Evolutionary conservation across 352 stramenopile genomes (phyloP), one percentile per base, ranked within the genome.

Genomic region (Globisporangium sylvaticum): DNA sequence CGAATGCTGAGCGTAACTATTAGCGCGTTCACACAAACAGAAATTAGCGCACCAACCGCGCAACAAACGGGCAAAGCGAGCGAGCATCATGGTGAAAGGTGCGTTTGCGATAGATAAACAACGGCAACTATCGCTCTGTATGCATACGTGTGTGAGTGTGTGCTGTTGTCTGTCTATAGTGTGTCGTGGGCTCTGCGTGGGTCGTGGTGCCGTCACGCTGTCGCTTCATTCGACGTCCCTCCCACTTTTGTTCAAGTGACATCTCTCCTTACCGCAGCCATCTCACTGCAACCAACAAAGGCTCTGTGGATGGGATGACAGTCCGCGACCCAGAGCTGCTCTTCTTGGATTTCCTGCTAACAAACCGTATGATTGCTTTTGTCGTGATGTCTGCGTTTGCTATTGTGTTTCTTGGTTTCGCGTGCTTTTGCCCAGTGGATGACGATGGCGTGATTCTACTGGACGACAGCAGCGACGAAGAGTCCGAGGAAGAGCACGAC

Each of bases 361-460:
- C 22, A 25, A 25, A 20, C 4, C 15, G 9, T 55, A 29, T 55
- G 18, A 12, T 50, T 50, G 42, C 18, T 50, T 22, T 14, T 60
- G 5, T 48, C 8, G 12, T 62, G 20, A 24, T 25, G n/a, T 12
- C 20, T 25, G 46, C 29, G n/a, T 9, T 48, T 27, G 6, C 14
- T 20, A 14, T 18, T 65, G 10, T 9, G n/a, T n/a, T n/a, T n/a
- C n/a, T n/a, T n/a, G n/a, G n/a, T n/a, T n/a, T n/a, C n/a, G n/a
- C 39, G 10, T 60, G n/a, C 4, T 27, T 20, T 24, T 25, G 15
- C 15, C 12, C 53, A 72, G 66, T 72, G 60, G 61, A 72, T 32
- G 54, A 56, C n/a, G 60, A 72, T 39, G 66, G 66, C 22, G 61
- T 68, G 27, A 72, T 72, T 52, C 29, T 65, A 18, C 48, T 72